Evolutionary conservation across 2,329 filamentous ascomycete genomes (phyloP), one percentile per base, ranked within the genome.

Genomic region (Fusarium clavum): DNA sequence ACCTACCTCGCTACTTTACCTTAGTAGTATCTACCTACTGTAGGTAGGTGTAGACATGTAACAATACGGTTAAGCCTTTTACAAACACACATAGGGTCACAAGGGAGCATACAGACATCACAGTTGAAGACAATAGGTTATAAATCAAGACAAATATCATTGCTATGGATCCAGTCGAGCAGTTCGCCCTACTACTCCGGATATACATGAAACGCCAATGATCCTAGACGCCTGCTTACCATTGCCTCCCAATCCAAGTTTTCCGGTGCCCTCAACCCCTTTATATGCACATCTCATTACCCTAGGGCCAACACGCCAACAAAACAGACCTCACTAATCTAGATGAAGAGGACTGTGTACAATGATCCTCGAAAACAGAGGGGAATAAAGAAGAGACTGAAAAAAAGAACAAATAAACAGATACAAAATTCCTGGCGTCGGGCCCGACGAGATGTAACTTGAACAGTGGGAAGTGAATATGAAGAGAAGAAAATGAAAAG

Each of bases 171-270:
- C 51, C 64, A 60, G 58, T 64, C 65, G 48, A 71, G 64, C 61
- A 74, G 61, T 52, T 70, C 67, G 67, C 71, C 58, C 61, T 62
- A 52, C 61, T 73, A 53, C 62, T 73, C 73, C 61, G 54, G 73
- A 75, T 73, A 61, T 71, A 74, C 66, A 75, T 60, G 52, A 64
- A 70, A 71, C 69, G 62, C 73, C 69, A 71, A 52, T 57, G 29
- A 68, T 61, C 69, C 68, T 55, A 59, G 60, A 72, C 69, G 61
- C 66, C 69, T 57, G 49, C 51, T 44, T 57, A 58, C 58, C 60
- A 57, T 58, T 64, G 64, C 69, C 40, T 49, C 53, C 69, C 54
- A 60, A 53, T 61, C 53, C 69, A 67, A 34, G 40, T 60, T 57
- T 65, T 72, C 48, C 47, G 45, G 55, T 46, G 65, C 65, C 61